A percentile compares a stretch with the other conserved stretches of the same genome.
Evolutionary conservation across 352 stramenopile genomes (phyloP).

Genomic region (Phytophthora europaea): DNA sequence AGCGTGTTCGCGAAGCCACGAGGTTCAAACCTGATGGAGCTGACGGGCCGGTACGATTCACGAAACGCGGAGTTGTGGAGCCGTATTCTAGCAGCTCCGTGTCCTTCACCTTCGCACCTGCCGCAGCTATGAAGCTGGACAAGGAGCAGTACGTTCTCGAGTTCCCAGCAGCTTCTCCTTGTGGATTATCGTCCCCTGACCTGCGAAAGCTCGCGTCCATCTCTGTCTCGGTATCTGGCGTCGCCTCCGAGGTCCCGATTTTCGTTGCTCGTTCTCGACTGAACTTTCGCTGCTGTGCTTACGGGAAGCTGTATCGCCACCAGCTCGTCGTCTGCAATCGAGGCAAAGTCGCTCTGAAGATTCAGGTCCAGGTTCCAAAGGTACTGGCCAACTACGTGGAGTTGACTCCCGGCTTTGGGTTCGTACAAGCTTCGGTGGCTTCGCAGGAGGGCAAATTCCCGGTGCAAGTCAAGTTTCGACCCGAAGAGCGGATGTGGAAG

Average conservation of each 20-base stretch:
- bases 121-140: conserved; percentile 44
- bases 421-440: conserved; percentile 68
- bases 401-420: conserved; percentile 89
- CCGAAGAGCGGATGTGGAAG: conserved; percentile 56
- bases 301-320: conserved; percentile 89
- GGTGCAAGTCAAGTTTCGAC: conserved; percentile 80
- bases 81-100: conserved; percentile 60
- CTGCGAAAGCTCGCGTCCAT: conserved; percentile 20
- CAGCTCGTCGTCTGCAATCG: conserved; percentile 88
- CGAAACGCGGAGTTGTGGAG: conserved; percentile 48
- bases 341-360: conserved; percentile 89
- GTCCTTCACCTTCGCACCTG: conserved; percentile 70
- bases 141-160: conserved; percentile 48
- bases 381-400: conserved; percentile 70
- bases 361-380: conserved; percentile 79
- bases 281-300: conserved; percentile 89
- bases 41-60: conserved; percentile 54
- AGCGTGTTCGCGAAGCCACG: conserved; percentile 35
- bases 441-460: conserved; percentile 51
- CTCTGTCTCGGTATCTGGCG: conserved; percentile 23
- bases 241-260: conserved; percentile 55
- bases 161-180: conserved; percentile 35
- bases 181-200: conserved; percentile 19
- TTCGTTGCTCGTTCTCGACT: conserved; percentile 51
- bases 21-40: conserved; percentile 54